Percentiles rank a stretch among this genome's conserved stretches.
Evolutionary conservation across 2,329 filamentous ascomycete genomes (phyloP).

Genomic region (Elsinoe arachidis): DNA sequence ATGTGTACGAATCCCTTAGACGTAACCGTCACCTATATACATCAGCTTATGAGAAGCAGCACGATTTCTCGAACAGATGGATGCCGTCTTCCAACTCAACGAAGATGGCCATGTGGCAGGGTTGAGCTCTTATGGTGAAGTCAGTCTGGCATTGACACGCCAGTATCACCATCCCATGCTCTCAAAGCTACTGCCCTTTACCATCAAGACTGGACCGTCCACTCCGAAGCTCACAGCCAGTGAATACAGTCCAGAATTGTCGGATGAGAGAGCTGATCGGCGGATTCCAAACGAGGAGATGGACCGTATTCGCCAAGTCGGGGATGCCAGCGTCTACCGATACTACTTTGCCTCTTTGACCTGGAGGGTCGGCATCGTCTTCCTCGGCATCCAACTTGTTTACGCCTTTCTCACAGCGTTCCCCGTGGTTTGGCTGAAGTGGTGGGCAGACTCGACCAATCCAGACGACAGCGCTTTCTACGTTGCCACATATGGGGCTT

Average conservation of each 20-base stretch:
- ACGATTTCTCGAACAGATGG: constrained; percentile 19
- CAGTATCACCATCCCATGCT: not conserved
- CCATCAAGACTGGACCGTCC: not conserved
- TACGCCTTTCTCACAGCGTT: constrained; percentile 30
- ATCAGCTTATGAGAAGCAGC: not conserved
- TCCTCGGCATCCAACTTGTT: constrained; percentile 28
- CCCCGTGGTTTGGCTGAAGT: constrained; percentile 37
- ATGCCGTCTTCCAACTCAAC: constrained; percentile 35
- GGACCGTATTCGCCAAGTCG: constrained; percentile 13
- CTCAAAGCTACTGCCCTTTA: not conserved
- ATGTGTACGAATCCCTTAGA: constrained; percentile 17
- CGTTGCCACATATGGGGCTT: constrained; percentile 20
- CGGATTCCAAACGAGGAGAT: not conserved
- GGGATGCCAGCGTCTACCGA: constrained; percentile 31
- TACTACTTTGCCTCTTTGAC: constrained; percentile 3
- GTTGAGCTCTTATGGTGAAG: not conserved
- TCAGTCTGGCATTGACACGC: not conserved
- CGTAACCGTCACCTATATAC: no score
- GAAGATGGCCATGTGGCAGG: constrained; percentile 31
- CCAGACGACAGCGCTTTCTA: constrained; percentile 26
- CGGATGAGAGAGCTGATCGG: not conserved
- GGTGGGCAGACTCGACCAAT: constrained; percentile 38
- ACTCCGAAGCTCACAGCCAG: not conserved
- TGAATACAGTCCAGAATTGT: not conserved
- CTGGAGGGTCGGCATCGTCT: constrained; percentile 19